These are phyloP conservation scores for Passalora sequoiae DNA, from an alignment of 2,329 filamentous ascomycete genomes.

Conservation along the genomic window DNA sequence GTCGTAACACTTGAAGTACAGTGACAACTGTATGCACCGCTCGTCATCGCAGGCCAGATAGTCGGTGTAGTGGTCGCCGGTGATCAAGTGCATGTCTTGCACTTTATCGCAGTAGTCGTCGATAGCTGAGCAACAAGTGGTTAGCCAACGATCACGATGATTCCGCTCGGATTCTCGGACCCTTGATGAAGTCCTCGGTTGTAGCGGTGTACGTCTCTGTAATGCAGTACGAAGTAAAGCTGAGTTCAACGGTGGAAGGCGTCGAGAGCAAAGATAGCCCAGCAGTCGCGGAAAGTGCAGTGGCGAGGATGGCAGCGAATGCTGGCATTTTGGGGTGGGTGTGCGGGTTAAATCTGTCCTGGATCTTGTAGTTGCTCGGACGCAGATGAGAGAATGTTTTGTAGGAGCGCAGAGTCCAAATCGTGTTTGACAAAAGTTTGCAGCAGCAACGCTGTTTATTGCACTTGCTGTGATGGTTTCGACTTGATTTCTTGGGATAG, in stretches of 20 bases:
- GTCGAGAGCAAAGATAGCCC: not conserved
- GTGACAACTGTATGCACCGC: not conserved
- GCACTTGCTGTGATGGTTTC: too few relatives aligned
- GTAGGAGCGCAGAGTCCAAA: too few relatives aligned
- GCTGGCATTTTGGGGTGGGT: not conserved
- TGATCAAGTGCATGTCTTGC: not conserved
- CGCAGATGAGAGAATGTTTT: too few relatives aligned
- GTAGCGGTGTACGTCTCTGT: not conserved
- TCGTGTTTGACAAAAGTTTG: too few relatives aligned
- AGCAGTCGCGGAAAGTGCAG: not conserved
- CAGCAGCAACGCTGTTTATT: too few relatives aligned
- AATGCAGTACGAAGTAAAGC: slow-evolving; percentile 1
- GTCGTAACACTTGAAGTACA: slow-evolving; percentile 3
- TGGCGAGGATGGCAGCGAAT: not conserved
- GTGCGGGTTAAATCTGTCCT: too few relatives aligned
- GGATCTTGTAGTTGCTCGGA: too few relatives aligned
- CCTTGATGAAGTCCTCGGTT: not conserved
- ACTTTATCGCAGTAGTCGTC: not conserved
- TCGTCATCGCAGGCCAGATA: slow-evolving; percentile 1
- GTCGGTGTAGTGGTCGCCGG: slow-evolving; percentile 1
- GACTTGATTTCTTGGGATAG: too few relatives aligned
- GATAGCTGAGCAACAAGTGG: not conserved
- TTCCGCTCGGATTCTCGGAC: not conserved
- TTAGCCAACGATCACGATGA: not conserved
- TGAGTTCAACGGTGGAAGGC: not conserved